Evolutionary conservation across 805 yeast genomes (phyloP), one percentile per base, ranked within the genome.

Genomic region (Wickerhamomyces bisporus): DNA sequence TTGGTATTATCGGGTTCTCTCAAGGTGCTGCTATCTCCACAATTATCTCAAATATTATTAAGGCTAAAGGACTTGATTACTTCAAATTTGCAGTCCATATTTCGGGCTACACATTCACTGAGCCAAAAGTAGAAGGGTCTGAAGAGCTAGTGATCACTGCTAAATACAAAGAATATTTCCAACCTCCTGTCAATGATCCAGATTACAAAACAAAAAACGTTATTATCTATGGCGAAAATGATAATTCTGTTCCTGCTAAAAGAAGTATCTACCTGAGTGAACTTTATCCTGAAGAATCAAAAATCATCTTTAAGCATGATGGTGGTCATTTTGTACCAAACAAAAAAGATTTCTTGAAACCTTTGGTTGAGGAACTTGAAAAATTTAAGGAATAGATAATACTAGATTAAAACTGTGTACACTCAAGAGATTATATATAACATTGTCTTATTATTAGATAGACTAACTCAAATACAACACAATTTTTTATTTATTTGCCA

Each of bases 311-410:
- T 42, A 81, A 75, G 46, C 98, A 91, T 54, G 97, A 97, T 9
- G 98, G 98, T 43, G 97, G 98, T 2, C 98, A 91, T 57, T 88
- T 84, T 64, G 96, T 91, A 33, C 98, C 98, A 21, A 87, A 86
- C 61, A 81, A 88, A 35, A 85, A 84, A 59, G 75, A 71, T 39
- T 59, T 68, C 50, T 51, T 66, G 36, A 64, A 61, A 45, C 71
- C 71, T 2, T 50, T 67, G 11, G 71, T 67, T 13, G 71, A 65
- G 30, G 62, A 57, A 32, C 62, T 67, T 23, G 46, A 42, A 6
- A 20, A 25, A 9, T 25, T 25, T 17, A 21, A 21, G 10, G 10
- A 21, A 21, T 21, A n/a, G n/a, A n/a, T n/a, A n/a, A n/a, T n/a
- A n/a, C n/a, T n/a, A n/a, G n/a, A n/a, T n/a, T n/a, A n/a, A n/a